Conservation (phyloP, 1,284 basidiomycete genomes). For the Boletus calvinii region DNA sequence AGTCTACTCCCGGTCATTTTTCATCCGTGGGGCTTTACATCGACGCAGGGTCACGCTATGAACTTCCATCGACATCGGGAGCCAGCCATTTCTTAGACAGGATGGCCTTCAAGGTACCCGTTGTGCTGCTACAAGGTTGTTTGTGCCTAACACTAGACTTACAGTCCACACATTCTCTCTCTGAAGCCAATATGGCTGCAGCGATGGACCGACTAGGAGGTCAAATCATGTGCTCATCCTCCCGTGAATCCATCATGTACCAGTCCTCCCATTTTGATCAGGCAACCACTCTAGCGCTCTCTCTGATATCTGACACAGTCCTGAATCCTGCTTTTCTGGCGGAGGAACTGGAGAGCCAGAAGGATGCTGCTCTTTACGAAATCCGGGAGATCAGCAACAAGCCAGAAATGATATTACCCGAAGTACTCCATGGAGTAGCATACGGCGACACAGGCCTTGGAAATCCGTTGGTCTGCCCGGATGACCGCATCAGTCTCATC, state of each 20-base stretch:
- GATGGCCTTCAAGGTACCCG: conserved; percentile 91
- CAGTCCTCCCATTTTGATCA: conserved; percentile 94
- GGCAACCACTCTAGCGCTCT: conserved; percentile 79
- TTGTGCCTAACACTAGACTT: conserved; percentile 10
- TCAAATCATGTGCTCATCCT: conserved; percentile 90
- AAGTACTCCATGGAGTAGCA: conserved; percentile 86
- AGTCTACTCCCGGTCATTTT: conserved; percentile 91
- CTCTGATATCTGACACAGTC: conserved; percentile 90
- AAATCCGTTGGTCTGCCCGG: conserved; percentile 87
- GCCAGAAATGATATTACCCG: conserved; percentile 95
- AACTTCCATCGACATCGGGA: conserved; percentile 74
- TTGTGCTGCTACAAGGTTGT: neutral
- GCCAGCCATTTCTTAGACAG: conserved; percentile 92
- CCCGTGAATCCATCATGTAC: conserved; percentile 96
- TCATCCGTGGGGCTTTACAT: conserved; percentile 92
- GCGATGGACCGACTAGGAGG: conserved; percentile 88
- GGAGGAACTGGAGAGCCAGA: conserved; percentile 83
- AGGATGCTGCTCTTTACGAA: conserved; percentile 91
- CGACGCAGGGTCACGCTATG: conserved; percentile 93
- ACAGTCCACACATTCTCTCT: conserved; percentile 59
- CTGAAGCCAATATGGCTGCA: conserved; percentile 76
- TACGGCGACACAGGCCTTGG: conserved; percentile 82
- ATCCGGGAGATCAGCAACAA: conserved; percentile 86
- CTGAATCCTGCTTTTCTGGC: conserved; percentile 74
- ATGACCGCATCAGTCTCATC: conserved; percentile 76